These are phyloP conservation scores for Kodamaea restingae DNA, from an alignment of 805 yeast species.

Conservation along the genomic window DNA sequence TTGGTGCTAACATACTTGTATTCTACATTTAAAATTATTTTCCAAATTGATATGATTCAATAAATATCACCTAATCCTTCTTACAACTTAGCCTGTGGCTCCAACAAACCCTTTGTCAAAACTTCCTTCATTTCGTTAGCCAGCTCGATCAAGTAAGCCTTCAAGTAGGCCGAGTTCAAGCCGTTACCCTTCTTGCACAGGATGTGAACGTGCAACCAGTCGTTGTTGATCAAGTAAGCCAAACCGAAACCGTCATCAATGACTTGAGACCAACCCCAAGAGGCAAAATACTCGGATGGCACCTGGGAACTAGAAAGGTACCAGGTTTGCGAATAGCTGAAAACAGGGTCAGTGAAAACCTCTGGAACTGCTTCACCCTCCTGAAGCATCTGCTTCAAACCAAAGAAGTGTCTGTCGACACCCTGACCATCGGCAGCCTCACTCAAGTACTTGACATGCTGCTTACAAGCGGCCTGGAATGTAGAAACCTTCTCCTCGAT, in stretches of 20 bases:
- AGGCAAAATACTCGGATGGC: slow-evolving; percentile 74
- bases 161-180: slow-evolving; percentile 54
- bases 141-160: slow-evolving; percentile 65
- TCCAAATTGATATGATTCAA: neutral
- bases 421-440: slow-evolving; percentile 84
- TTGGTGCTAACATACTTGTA: too few species aligned
- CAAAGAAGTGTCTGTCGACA: slow-evolving; percentile 90
- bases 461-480: slow-evolving; percentile 65
- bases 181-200: slow-evolving; percentile 64
- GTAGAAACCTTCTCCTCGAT: slow-evolving; percentile 57
- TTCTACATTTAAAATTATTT: too few species aligned
- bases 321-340: slow-evolving; percentile 78
- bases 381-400: slow-evolving; percentile 68
- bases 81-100: slow-evolving; percentile 39
- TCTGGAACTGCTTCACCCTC: slow-evolving; percentile 60
- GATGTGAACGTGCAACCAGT: slow-evolving; percentile 82
- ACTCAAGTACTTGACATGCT: slow-evolving; percentile 70
- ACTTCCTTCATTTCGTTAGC: slow-evolving; percentile 78
- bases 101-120: slow-evolving; percentile 38
- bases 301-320: slow-evolving; percentile 84
- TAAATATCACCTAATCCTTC: slow-evolving; percentile 1
- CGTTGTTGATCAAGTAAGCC: slow-evolving; percentile 87
- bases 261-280: slow-evolving; percentile 96
- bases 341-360: slow-evolving; percentile 72
- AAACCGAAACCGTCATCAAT: slow-evolving; percentile 90